Base-by-base conservation (phyloP, 2,329 filamentous ascomycete species). In the Neonectria ditissima region DNA sequence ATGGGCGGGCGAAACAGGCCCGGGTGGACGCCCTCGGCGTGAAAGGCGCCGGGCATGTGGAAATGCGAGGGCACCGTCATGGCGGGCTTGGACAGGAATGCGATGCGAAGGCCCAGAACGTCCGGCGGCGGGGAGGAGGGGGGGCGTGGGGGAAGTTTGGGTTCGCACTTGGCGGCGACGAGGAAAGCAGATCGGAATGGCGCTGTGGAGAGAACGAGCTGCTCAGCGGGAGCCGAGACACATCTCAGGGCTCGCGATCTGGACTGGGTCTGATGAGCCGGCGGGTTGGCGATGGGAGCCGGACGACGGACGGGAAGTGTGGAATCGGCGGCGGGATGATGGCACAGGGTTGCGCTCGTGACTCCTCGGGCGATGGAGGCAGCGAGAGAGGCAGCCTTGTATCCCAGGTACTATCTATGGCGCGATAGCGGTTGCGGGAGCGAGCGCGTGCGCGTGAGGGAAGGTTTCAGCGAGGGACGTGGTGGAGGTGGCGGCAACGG, bases 1-100 rank as follows among this genome's bases (percentile, higher is more conserved):
- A 76, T 72, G 8, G 83, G 82, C 11, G 82, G 81, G 60, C 81
- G 81, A 65, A 84, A 84, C 32, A 85, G 75, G 55, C 81, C 81
- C 7, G 82, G 79, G 66, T 84, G 81, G 34, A 81, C 74, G 69
- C 77, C 75, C 43, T 79, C 77, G 52, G 69, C 65, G 65, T 78
- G 74, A 50, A 78, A 78, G 55, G 74, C 68, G 43, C 77, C 77
- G 16, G 77, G 77, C 75, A 79, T 78, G 59, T 76, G 77, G 68
- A 79, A 77, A 65, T 73, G 70, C 20, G 75, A 68, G 20, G 74
- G 68, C 48, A 75, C 68, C 1, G 74, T 70, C 75, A 77, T 73
- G 44, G 66, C 55, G 60, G 47, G n/a, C 32, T 18, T 18, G n/a
- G 18, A 41, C 53, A 50, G 51, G 61, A 54, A 63, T 37, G 60